phyloP scores from a whole-genome alignment of 148 eudicot genomes.

The Rhododendron williamsianum region DNA sequence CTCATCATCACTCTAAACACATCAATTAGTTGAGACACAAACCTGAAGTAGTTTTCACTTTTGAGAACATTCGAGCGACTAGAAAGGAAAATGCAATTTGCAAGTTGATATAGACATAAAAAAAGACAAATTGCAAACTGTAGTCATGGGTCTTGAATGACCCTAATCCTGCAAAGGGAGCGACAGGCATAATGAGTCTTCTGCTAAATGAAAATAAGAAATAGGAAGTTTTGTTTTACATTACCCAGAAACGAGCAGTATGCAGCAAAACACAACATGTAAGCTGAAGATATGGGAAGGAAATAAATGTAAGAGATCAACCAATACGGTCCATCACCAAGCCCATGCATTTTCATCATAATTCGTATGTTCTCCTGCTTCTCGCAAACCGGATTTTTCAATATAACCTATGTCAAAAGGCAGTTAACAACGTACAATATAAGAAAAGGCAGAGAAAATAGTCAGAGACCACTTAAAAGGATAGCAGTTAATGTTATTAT shows the following conservation, averaged over 20 bases:
- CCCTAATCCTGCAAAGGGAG: constrained; percentile 59
- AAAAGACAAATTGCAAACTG: constrained; percentile 77
- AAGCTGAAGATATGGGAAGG: constrained; percentile 57
- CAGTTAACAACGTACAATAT: background rate
- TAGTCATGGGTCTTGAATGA: constrained; percentile 58
- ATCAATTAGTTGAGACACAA: constrained; percentile 17
- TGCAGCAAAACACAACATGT: constrained; percentile 66
- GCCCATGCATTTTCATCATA: constrained; percentile 99
- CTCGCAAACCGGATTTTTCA: constrained; percentile 71
- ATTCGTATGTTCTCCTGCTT: constrained; percentile 71
- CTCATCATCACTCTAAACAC: background rate
- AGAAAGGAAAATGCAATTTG: constrained; percentile 62
- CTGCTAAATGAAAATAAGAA: constrained; percentile 1
- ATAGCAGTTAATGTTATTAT: background rate
- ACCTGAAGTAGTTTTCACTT: constrained; percentile 65
- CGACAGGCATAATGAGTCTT: constrained; percentile 1
- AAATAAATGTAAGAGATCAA: constrained; percentile 80
- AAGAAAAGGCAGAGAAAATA: background rate
- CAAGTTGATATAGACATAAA: constrained; percentile 71
- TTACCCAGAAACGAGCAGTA: constrained; percentile 80
- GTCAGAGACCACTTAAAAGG: background rate
- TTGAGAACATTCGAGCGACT: constrained; percentile 18
- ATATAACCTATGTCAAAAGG: constrained; percentile 43
- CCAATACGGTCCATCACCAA: constrained; percentile 93
- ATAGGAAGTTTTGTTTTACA: background rate